Evolutionary conservation across 208 protist species (phyloP).

Genomic region (Trypanosoma platydactyli): DNA sequence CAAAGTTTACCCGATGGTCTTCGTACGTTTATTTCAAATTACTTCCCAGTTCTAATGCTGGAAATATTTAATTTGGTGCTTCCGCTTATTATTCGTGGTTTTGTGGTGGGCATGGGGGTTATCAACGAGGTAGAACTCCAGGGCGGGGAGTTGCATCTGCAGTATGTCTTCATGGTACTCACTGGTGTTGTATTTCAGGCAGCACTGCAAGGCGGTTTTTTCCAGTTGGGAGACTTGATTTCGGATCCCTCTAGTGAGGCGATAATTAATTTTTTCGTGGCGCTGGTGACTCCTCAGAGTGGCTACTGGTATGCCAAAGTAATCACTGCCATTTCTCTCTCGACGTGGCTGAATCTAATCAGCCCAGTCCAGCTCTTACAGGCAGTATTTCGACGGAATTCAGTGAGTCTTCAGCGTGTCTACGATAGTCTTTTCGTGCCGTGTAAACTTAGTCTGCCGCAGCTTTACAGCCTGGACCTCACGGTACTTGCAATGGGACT

Average conservation of each 20-base stretch:
- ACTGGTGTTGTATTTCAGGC: constrained; percentile 85
- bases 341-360: constrained; percentile 67
- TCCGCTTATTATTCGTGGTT: constrained; percentile 63
- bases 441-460: constrained; percentile 53
- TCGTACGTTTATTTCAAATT: constrained; percentile 46
- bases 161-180: constrained; percentile 88
- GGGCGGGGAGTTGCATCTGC: constrained; percentile 62
- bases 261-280: constrained; percentile 58
- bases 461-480: constrained; percentile 70
- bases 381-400: constrained; percentile 43
- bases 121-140: constrained; percentile 64
- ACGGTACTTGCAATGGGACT: constrained; percentile 78
- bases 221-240: constrained; percentile 49
- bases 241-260: constrained; percentile 31
- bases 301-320: constrained; percentile 88
- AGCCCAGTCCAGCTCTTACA: constrained; percentile 52
- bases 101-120: constrained; percentile 73
- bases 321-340: constrained; percentile 54
- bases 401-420: constrained; percentile 60
- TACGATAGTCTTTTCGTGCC: constrained; percentile 76
- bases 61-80: constrained; percentile 73
- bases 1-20: constrained; percentile 42
- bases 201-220: constrained; percentile 69
- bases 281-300: constrained; percentile 67
- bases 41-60: constrained; percentile 68